These are phyloP conservation scores for Davidsoniella eucalypti DNA, from an alignment of 2,329 filamentous ascomycete species.

Conservation along the genomic window DNA sequence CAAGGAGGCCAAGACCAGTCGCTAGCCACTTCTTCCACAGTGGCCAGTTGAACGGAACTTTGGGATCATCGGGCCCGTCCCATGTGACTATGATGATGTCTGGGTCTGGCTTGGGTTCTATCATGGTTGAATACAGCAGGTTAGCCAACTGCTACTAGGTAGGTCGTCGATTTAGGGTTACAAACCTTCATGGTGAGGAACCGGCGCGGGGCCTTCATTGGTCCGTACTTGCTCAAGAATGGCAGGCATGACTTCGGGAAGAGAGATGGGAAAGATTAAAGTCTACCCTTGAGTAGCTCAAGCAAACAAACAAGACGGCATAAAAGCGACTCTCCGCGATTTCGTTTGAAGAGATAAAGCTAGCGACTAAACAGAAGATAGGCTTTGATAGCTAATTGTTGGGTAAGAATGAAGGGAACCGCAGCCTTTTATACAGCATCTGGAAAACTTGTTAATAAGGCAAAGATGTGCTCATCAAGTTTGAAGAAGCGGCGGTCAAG, in stretches of 20 bases:
- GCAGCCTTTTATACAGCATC: no score
- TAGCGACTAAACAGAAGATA: no score
- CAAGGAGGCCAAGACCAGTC: conserved; percentile 20
- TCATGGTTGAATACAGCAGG: background rate
- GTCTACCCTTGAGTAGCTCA: background rate
- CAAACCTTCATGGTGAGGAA: background rate
- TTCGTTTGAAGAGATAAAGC: no score
- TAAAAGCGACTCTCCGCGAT: no score
- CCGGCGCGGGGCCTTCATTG: background rate
- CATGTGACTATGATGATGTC: conserved; percentile 35
- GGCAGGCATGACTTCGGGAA: background rate
- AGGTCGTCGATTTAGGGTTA: background rate
- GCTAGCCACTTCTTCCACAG: conserved; percentile 26
- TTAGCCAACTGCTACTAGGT: background rate
- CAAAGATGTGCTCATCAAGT: no score
- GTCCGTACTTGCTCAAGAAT: conserved; percentile 3
- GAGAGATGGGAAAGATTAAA: background rate
- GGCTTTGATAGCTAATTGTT: no score
- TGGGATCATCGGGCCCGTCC: conserved; percentile 37
- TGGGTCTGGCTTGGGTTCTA: conserved; percentile 3
- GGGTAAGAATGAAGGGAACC: no score
- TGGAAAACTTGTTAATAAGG: no score
- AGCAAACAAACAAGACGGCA: background rate
- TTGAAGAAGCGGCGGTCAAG: no score
- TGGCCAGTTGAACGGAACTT: conserved; percentile 55